Conservation (phyloP, 2,329 filamentous ascomycete genomes). For the Exophiala oligosperma region DNA sequence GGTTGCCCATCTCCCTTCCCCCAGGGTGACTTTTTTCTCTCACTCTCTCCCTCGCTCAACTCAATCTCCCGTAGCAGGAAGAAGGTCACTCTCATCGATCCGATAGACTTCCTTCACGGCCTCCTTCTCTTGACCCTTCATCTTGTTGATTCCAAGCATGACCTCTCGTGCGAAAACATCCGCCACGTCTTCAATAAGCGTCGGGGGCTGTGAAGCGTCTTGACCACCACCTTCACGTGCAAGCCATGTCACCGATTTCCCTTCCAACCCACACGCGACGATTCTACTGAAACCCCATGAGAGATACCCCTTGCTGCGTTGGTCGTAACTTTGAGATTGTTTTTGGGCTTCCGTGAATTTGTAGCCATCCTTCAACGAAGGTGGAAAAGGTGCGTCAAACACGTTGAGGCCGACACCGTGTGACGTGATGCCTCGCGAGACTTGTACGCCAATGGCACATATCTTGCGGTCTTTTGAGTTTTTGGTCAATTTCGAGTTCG, state of each 20-base stretch:
- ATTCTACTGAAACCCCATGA: slow-evolving; percentile 69
- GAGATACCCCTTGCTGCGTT: slow-evolving; percentile 31
- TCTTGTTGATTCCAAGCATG: slow-evolving; percentile 34
- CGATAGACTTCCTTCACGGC: slow-evolving; percentile 39
- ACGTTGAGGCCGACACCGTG: slow-evolving; percentile 74
- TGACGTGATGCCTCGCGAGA: slow-evolving; percentile 77
- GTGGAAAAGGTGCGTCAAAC: slow-evolving; percentile 54
- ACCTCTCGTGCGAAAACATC: slow-evolving; percentile 36
- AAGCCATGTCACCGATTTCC: slow-evolving; percentile 76
- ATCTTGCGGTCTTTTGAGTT: slow-evolving; percentile 65
- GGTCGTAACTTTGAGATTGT: slow-evolving; percentile 8
- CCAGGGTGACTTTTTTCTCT: neutral
- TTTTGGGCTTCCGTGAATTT: slow-evolving; percentile 13
- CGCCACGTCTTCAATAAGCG: slow-evolving; percentile 36
- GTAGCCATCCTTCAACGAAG: neutral
- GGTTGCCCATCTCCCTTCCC: neutral
- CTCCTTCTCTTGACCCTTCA: slow-evolving; percentile 24
- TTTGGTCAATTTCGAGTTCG: neutral
- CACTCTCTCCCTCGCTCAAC: neutral
- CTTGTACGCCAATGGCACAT: slow-evolving; percentile 87
- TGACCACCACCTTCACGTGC: slow-evolving; percentile 48
- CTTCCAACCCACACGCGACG: slow-evolving; percentile 84
- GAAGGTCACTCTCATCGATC: slow-evolving; percentile 37
- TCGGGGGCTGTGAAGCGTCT: neutral
- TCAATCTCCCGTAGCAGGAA: neutral